A percentile compares a stretch with the other conserved stretches of the same genome.
phyloP scores from a whole-genome alignment of 345 rosid species.

The Mangifera indica region DNA sequence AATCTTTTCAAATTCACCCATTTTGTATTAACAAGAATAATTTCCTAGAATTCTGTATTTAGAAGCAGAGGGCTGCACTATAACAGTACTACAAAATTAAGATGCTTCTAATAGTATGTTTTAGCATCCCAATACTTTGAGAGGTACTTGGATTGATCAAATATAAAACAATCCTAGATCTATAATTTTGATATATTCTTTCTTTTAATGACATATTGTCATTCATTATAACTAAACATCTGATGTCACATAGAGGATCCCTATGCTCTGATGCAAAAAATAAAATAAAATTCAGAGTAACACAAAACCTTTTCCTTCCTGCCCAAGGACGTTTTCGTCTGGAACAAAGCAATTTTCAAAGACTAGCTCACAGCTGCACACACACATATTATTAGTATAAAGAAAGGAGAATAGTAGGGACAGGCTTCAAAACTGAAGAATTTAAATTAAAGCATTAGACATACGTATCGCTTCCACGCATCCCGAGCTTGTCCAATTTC shows the following conservation, averaged over 20 bases:
- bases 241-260: not conserved
- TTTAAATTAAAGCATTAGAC: slow-evolving; percentile 22
- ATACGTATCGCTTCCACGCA: slow-evolving; percentile 99
- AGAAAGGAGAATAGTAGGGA: slow-evolving; percentile 16
- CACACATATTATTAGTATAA: slow-evolving; percentile 31
- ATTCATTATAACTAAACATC: not conserved
- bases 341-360: slow-evolving; percentile 91
- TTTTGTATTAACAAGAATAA: not conserved
- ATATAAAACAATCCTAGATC: not conserved
- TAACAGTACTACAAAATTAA: not conserved
- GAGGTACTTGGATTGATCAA: slow-evolving; percentile 7
- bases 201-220: not conserved
- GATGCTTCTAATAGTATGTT: not conserved
- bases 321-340: slow-evolving; percentile 78
- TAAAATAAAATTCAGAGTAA: slow-evolving; percentile 22
- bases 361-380: slow-evolving; percentile 87
- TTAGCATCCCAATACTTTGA: not conserved
- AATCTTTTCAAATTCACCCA: not conserved
- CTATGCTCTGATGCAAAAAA: not conserved
- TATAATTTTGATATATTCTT: too few species aligned
- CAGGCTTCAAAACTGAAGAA: slow-evolving; percentile 18
- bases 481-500: slow-evolving; percentile 93
- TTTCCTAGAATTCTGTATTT: not conserved
- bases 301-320: slow-evolving; percentile 86
- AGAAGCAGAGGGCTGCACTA: not conserved